Evolutionary conservation across 1,284 basidiomycete genomes (phyloP).

Genomic region (Ustilago sp.): DNA sequence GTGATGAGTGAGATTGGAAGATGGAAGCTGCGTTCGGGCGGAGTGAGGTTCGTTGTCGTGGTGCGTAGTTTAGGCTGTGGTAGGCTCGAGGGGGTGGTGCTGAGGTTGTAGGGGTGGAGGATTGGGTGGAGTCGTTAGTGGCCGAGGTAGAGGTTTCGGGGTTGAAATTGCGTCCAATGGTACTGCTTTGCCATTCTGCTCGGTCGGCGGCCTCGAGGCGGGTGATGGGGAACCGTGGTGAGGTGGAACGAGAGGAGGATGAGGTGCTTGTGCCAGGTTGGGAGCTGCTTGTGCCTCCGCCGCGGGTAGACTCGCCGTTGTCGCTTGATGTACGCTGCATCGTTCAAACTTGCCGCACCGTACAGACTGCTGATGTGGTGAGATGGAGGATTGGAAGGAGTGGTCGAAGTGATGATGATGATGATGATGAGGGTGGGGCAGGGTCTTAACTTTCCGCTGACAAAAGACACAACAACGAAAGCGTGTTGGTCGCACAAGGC

Average conservation of each 20-base stretch:
- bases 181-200: slow-evolving; percentile 27
- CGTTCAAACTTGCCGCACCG: background rate
- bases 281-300: background rate
- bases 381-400: background rate
- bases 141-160: background rate
- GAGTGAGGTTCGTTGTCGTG: slow-evolving; percentile 30
- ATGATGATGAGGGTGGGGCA: background rate
- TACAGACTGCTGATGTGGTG: background rate
- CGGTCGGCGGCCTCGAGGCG: slow-evolving; percentile 22
- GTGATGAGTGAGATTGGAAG: slow-evolving; percentile 28
- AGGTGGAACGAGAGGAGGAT: slow-evolving; percentile 13
- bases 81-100: slow-evolving; percentile 21
- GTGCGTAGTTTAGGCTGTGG: slow-evolving; percentile 34
- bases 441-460: background rate
- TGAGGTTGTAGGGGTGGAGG: slow-evolving; percentile 20
- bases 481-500: slow-evolving; percentile 2
- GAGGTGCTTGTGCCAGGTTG: background rate
- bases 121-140: slow-evolving; percentile 10
- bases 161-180: slow-evolving; percentile 14
- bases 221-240: slow-evolving; percentile 28
- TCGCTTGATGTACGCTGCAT: slow-evolving; percentile 18
- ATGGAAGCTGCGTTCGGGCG: slow-evolving; percentile 20
- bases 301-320: background rate
- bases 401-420: background rate
- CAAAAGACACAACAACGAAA: background rate